A percentile compares a stretch with the other conserved stretches of the same genome.
phyloP scores from a whole-genome alignment of 78 protist genomes.

The Dictyostelium intermedium region DNA sequence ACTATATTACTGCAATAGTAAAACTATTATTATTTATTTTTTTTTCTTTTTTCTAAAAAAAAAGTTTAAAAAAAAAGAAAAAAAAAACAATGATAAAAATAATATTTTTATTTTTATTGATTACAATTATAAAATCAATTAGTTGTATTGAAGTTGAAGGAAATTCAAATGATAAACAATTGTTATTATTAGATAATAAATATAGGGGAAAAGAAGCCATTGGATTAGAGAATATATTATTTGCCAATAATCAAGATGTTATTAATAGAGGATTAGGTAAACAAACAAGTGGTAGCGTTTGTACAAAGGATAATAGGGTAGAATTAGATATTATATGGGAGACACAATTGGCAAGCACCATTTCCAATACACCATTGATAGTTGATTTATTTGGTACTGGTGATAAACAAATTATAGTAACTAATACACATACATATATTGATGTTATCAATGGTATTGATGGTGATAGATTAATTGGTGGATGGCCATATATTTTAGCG shows the following conservation, averaged over 20 bases:
- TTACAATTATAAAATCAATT: not conserved
- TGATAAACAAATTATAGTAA: conserved; percentile 3
- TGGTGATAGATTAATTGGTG: conserved; percentile 60
- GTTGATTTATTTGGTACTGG: conserved; percentile 10
- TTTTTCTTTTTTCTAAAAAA: no score
- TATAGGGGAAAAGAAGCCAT: conserved; percentile 32
- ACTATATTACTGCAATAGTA: no score
- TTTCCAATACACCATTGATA: conserved; percentile 30
- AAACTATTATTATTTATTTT: no score
- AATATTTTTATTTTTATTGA: not conserved
- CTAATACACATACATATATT: not conserved
- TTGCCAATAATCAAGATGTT: not conserved
- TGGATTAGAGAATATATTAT: conserved; percentile 33
- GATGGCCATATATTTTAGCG: conserved; percentile 79
- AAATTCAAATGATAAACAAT: not conserved
- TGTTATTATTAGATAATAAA: conserved; percentile 34
- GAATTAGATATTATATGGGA: conserved; percentile 26
- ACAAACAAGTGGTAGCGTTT: not conserved
- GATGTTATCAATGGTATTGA: conserved; percentile 17
- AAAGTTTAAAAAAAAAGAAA: no score
- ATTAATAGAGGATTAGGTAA: not conserved
- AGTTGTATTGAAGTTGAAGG: not conserved
- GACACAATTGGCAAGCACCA: not conserved
- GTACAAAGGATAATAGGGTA: not conserved
- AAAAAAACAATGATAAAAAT: not conserved